A percentile compares a stretch with the other conserved stretches of the same genome.
Conservation (phyloP, 2,329 filamentous ascomycete genomes). For the Sporothrix protearum region DNA sequence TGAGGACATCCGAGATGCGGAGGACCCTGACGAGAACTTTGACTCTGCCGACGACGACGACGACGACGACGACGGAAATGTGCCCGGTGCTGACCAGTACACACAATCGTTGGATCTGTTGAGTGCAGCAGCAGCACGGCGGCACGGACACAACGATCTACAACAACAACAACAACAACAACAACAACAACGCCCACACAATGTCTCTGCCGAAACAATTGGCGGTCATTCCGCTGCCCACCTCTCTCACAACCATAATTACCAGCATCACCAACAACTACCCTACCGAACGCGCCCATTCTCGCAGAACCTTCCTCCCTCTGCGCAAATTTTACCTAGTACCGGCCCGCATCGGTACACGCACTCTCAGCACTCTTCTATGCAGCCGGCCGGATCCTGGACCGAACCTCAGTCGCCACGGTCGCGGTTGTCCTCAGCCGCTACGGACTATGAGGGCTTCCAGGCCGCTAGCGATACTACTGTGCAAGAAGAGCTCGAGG, state of each 20-base stretch:
- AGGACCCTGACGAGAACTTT: background rate
- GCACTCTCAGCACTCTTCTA: background rate
- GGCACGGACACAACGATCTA: background rate
- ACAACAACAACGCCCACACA: background rate
- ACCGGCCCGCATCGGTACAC: background rate
- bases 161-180: conserved; percentile 7
- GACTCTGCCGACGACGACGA: conserved; percentile 11
- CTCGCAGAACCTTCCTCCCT: background rate
- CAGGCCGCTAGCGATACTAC: conserved; percentile 32
- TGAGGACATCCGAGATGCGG: background rate
- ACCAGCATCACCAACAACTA: conserved; percentile 18
- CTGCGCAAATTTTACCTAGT: background rate
- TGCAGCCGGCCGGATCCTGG: conserved; percentile 15
- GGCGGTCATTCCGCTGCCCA: background rate
- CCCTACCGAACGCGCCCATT: conserved; percentile 15
- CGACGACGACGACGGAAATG: background rate
- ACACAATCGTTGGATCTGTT: conserved; percentile 27
- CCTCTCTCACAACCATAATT: conserved; percentile 15
- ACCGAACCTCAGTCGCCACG: conserved; percentile 22
- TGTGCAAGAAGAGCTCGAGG: conserved; percentile 29
- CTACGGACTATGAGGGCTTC: conserved; percentile 22
- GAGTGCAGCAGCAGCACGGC: background rate
- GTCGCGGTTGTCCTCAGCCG: background rate
- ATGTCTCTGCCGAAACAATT: background rate
- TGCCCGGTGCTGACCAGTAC: conserved; percentile 24